Evolutionary conservation across 1,139 yeast genomes (phyloP), one percentile per base, ranked within the genome.

Genomic region (Pichia sp.): DNA sequence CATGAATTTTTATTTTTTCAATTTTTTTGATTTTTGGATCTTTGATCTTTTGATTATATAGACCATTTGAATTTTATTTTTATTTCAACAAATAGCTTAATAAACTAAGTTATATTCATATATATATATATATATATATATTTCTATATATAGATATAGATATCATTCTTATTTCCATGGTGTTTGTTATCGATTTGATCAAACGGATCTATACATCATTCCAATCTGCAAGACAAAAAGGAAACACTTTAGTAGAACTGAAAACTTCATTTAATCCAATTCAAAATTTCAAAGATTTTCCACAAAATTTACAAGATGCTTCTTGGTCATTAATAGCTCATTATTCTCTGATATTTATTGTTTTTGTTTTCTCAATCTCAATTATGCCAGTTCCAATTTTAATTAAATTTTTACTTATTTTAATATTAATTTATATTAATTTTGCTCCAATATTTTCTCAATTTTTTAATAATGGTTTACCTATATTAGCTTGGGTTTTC

Each of bases 401-500:
- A 32, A 55, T 71, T 46, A 78, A 81, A 57, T 53, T 76, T 18
- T 64, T 75, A 27, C 62, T 81, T 34, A 61, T 73, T 25, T 46
- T 63, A 9, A 66, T 65, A 5, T 70, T 75, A 49, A 45, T 60
- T 11, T 59, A 72, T 38, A 65, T 76, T 45, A 75, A 86, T 57
- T 64, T 83, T 41, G 60, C 86, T 7, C 97, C 97, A 7, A 66
- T 86, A 47, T 83, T 95, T 0, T 76, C 86, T 18, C 97, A 92
- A 66, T 89, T 94, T 65, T 86, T 89, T 63, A 73, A 86, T 43
- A 83, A 83, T 59, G 95, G 90, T 29, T 71, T 89, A 61, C 97
- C 98, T 3, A 81, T 94, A 32, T 76, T 85, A 49, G 75, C 95
- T 7, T 92, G 97, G 97, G 78, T 89, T 57, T 80, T 90, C 32